Conservation (phyloP, 2,329 filamentous ascomycete species). For the Fusarium sp. region DNA sequence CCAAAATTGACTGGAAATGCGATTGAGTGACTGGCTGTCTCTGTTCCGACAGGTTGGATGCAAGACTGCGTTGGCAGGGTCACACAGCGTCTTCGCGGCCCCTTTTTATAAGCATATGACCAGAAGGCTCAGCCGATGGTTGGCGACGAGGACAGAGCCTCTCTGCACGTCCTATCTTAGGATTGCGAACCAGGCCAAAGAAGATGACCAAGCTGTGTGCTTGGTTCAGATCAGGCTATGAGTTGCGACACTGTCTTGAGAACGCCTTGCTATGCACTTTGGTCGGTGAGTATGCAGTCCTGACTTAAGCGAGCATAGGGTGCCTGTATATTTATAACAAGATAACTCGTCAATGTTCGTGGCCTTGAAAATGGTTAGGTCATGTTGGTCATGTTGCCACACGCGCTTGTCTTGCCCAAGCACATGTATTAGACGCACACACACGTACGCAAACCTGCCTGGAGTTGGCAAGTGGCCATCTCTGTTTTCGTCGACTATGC, state of each 20-base stretch:
- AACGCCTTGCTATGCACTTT: conserved; percentile 17
- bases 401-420: conserved; percentile 4
- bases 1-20: background rate
- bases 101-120: conserved; percentile 24
- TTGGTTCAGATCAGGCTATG: conserved; percentile 5
- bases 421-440: background rate
- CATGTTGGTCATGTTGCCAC: conserved; percentile 26
- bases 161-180: background rate
- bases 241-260: background rate
- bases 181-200: background rate
- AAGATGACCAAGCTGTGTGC: background rate
- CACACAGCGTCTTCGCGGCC: conserved; percentile 23
- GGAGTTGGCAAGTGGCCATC: background rate
- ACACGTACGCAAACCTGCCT: conserved; percentile 10
- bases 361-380: conserved; percentile 7
- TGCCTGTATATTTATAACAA: conserved; percentile 21
- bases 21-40: background rate
- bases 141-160: conserved; percentile 2
- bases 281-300: background rate
- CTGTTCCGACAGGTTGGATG: conserved; percentile 19
- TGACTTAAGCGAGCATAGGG: background rate
- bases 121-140: conserved; percentile 1
- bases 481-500: conserved; percentile 22
- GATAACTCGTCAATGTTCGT: background rate
- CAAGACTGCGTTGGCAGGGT: conserved; percentile 40